A percentile compares a stretch with the other conserved stretches of the same genome.
phyloP scores from a whole-genome alignment of 2,329 filamentous ascomycete genomes.

The Colletotrichum filicis region DNA sequence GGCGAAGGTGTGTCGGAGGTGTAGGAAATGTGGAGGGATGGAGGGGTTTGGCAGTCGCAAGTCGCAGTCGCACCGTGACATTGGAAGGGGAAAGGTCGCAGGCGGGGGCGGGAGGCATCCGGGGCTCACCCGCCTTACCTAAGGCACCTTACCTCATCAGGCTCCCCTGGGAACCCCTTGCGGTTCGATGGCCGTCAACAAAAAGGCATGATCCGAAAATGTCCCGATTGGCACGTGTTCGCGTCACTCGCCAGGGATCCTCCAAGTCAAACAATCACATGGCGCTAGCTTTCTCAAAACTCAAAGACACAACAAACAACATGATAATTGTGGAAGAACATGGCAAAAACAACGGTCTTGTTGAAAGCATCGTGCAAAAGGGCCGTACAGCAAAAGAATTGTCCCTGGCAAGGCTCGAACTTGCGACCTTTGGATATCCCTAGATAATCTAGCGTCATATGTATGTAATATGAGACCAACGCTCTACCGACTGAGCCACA shows the following conservation, averaged over 20 bases:
- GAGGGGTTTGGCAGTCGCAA: background rate
- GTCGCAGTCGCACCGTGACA: background rate
- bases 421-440: conserved; percentile 34
- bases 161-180: background rate
- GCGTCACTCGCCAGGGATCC: background rate
- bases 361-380: background rate
- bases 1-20: conserved; percentile 28
- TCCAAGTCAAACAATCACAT: background rate
- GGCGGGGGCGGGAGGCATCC: conserved; percentile 23
- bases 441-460: conserved; percentile 2
- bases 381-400: background rate
- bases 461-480: conserved; percentile 31
- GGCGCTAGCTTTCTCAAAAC: background rate
- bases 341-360: background rate
- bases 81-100: background rate
- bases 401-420: conserved; percentile 34
- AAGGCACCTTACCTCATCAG: background rate
- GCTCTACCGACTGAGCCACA: conserved; percentile 35
- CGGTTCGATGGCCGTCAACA: background rate
- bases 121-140: background rate
- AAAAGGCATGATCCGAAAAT: background rate
- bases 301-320: no score
- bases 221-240: background rate
- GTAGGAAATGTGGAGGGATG: conserved; percentile 16
- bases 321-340: background rate